Conservation (phyloP, 1,284 basidiomycete species). For the Ceratobasidium sp. region DNA sequence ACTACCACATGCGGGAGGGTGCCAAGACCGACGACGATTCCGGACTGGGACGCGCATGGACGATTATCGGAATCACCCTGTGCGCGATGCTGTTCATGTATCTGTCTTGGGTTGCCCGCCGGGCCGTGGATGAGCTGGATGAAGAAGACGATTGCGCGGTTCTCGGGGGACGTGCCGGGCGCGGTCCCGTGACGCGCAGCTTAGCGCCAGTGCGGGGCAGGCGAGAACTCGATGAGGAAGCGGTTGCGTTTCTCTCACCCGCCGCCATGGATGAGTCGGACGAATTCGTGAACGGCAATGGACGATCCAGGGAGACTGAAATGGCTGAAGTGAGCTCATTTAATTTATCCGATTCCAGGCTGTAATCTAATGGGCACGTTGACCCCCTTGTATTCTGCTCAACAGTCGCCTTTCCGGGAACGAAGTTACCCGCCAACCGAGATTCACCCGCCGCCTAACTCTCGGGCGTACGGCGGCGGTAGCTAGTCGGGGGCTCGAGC, state of each 20-base stretch:
- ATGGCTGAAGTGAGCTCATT: conserved; percentile 33
- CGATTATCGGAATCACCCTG: conserved; percentile 73
- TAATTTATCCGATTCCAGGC: conserved; percentile 36
- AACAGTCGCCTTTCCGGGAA: conserved; percentile 37
- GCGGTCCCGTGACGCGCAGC: conserved; percentile 42
- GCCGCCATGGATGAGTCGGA: conserved; percentile 47
- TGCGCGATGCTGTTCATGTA: conserved; percentile 83
- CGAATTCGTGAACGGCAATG: conserved; percentile 40
- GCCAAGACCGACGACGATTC: conserved; percentile 50
- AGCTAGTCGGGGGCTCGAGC: conserved; percentile 27
- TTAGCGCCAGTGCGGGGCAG: conserved; percentile 42
- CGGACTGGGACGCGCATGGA: conserved; percentile 69
- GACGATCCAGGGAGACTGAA: conserved; percentile 38
- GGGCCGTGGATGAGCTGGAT: conserved; percentile 73
- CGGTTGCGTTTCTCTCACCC: conserved; percentile 47
- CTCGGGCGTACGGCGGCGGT: conserved; percentile 28
- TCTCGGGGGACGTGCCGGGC: conserved; percentile 26
- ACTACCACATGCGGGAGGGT: conserved; percentile 62
- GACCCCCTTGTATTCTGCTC: conserved; percentile 16
- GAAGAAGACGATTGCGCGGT: conserved; percentile 44
- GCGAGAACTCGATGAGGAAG: conserved; percentile 44
- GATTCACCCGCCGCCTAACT: conserved; percentile 33
- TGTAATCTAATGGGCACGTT: conserved; percentile 12
- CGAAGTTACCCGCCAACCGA: conserved; percentile 39
- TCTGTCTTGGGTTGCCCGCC: conserved; percentile 79